Base-by-base conservation (phyloP, 805 yeast species). In the Saturnispora mendoncae region DNA sequence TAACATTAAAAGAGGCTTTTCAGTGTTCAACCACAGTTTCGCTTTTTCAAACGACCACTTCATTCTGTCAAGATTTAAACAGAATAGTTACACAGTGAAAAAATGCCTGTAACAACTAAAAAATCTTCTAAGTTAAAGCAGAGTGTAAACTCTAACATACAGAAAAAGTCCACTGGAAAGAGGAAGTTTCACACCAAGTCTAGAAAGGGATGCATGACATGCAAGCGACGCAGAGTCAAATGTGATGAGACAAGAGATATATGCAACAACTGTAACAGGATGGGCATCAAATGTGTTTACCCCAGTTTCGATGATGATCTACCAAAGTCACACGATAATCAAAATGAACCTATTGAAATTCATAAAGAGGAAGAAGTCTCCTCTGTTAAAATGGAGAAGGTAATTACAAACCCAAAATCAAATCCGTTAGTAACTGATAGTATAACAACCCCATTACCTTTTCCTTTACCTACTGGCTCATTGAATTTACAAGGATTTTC, bases 161-260 rank as follows among this genome's bases (percentile, higher is more conserved):
- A 40, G 26, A 60, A 58, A 44, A 55, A 55, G 25, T 64, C 82
- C 0, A 74, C 78, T 0, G 85, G 83, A 5, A 88, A 86, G 61
- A 71, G 97, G 34, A 82, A 84, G 54, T 90, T 81, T 54, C 97
- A 90, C 57, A 83, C 79, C 45, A 90, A 90, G 61, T 83, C 94
- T 27, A 74, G 94, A 43, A 74, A 76, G 43, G 97, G 97, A 0
- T 88, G 97, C 62, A 73, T 78, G 30, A 84, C 94, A 2, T 88
- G 97, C 62, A 88, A 88, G 56, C 72, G 76, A 48, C 72, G 97
- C 52, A 68, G 97, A 39, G 96, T 90, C 31, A 88, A 88, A 57
- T 88, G 97, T 67, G 97, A 88, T 57, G 97, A 90, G 59, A 65
- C 66, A 1, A 81, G 78, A 46, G 97, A 97, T 1, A 57, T 66